phyloP scores from a whole-genome alignment of 1,284 basidiomycete species.

The Austroboletus novae-zelandiae region DNA sequence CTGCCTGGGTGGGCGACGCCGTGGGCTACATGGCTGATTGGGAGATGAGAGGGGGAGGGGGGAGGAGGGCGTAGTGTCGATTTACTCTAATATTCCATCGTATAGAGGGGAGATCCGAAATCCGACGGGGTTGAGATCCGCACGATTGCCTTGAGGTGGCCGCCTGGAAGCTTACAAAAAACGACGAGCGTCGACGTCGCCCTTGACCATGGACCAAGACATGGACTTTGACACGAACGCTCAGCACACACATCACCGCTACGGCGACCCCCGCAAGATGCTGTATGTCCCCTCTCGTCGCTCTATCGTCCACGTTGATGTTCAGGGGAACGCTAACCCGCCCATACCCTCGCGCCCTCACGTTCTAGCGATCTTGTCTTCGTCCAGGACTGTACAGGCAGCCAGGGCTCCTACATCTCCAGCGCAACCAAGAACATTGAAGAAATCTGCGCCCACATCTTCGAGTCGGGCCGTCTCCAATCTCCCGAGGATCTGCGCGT shows the following conservation, averaged over 20 bases:
- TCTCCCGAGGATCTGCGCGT: slow-evolving; percentile 86
- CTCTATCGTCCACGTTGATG: slow-evolving; percentile 2
- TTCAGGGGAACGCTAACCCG: slow-evolving; percentile 11
- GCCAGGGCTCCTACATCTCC: slow-evolving; percentile 79
- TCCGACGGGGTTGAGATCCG: slow-evolving; percentile 38
- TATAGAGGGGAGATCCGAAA: slow-evolving; percentile 30
- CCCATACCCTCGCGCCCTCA: slow-evolving; percentile 1
- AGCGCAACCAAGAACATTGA: slow-evolving; percentile 98
- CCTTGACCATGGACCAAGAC: slow-evolving; percentile 65
- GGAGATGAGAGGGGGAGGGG: slow-evolving; percentile 42
- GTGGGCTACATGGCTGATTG: slow-evolving; percentile 61
- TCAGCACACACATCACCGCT: slow-evolving; percentile 36
- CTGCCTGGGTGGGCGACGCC: slow-evolving; percentile 52
- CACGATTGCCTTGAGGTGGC: slow-evolving; percentile 34
- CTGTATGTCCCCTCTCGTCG: slow-evolving; percentile 63
- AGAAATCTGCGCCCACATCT: slow-evolving; percentile 94
- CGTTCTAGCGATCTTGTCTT: slow-evolving; percentile 76
- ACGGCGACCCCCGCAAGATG: slow-evolving; percentile 59
- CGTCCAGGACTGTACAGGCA: slow-evolving; percentile 91
- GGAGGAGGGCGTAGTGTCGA: background rate
- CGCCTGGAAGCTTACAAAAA: slow-evolving; percentile 28
- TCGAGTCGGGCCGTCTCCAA: slow-evolving; percentile 90
- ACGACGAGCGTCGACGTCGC: slow-evolving; percentile 4
- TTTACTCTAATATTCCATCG: slow-evolving; percentile 8
- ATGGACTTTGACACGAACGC: slow-evolving; percentile 59